These are phyloP conservation scores for Alternaria sp. DNA, from an alignment of 2,329 filamentous ascomycete species.

Conservation along the genomic window DNA sequence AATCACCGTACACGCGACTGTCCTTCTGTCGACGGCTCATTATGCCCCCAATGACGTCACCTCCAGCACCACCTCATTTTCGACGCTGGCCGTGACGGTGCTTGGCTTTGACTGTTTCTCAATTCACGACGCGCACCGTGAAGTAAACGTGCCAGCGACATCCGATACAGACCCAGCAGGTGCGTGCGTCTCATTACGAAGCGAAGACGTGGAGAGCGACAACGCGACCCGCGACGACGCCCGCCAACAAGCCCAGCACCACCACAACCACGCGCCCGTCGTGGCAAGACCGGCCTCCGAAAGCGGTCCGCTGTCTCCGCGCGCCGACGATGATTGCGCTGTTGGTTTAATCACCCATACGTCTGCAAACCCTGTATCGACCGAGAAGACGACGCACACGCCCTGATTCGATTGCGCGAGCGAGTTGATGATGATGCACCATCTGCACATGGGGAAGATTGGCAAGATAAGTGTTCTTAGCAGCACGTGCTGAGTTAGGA, in stretches of 20 bases:
- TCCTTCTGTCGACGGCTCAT: background rate
- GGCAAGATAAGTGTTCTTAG: too few species aligned
- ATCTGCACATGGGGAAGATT: too few species aligned
- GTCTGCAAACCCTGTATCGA: background rate
- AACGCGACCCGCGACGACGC: background rate
- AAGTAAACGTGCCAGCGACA: background rate
- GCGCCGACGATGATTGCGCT: background rate
- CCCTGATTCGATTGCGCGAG: background rate
- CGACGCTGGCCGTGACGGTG: background rate
- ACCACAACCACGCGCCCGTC: background rate
- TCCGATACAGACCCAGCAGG: background rate
- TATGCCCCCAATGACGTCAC: background rate
- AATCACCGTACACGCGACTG: background rate
- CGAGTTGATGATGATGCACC: background rate
- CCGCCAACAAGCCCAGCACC: background rate
- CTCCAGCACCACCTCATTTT: background rate
- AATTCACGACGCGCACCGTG: background rate
- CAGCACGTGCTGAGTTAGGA: background rate
- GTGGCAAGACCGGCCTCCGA: fast-evolving
- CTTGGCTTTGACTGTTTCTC: background rate
- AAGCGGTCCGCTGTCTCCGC: background rate
- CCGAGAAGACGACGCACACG: background rate
- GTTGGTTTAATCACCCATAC: background rate
- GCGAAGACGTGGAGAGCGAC: background rate
- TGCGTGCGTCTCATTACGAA: background rate